Conservation (phyloP, 2,329 filamentous ascomycete species). For the Alternaria gaisen region DNA sequence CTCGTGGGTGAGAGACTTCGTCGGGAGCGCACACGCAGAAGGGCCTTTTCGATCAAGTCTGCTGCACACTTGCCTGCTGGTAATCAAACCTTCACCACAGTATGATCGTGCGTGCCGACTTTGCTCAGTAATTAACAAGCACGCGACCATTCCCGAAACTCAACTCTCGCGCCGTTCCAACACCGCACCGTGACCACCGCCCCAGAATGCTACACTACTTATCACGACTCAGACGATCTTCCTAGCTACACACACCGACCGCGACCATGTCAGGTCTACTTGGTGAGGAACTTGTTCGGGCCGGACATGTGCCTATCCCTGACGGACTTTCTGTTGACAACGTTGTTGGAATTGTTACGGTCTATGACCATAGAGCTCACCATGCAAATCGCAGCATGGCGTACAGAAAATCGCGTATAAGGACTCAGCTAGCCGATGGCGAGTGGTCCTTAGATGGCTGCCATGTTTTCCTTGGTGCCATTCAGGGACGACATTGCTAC, state of each 20-base stretch:
- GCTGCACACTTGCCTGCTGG: not conserved
- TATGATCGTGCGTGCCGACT: not conserved
- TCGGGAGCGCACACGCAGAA: not conserved
- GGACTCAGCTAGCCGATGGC: not conserved
- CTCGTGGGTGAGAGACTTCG: not conserved
- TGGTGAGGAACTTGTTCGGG: not conserved
- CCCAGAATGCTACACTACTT: not conserved
- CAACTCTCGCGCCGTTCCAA: not conserved
- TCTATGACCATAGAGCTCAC: constrained; percentile 17
- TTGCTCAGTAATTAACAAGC: not conserved
- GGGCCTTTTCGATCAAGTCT: not conserved
- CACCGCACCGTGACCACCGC: not conserved
- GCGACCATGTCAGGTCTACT: constrained; percentile 2
- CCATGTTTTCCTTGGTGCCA: constrained; percentile 18
- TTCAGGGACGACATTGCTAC: constrained; percentile 11
- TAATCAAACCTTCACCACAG: not conserved
- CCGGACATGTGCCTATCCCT: constrained; percentile 16
- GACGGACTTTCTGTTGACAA: constrained; percentile 4
- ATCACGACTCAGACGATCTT: not conserved
- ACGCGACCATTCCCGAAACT: not conserved
- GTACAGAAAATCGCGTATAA: constrained; percentile 1
- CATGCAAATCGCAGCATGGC: constrained; percentile 13
- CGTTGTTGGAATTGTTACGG: constrained; percentile 22
- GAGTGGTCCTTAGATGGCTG: constrained; percentile 9
- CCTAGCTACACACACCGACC: too few relatives aligned